Percentiles rank a stretch among this genome's conserved stretches.
Evolutionary conservation across 352 stramenopile genomes (phyloP).

Genomic region (Pythium grandisporangium): DNA sequence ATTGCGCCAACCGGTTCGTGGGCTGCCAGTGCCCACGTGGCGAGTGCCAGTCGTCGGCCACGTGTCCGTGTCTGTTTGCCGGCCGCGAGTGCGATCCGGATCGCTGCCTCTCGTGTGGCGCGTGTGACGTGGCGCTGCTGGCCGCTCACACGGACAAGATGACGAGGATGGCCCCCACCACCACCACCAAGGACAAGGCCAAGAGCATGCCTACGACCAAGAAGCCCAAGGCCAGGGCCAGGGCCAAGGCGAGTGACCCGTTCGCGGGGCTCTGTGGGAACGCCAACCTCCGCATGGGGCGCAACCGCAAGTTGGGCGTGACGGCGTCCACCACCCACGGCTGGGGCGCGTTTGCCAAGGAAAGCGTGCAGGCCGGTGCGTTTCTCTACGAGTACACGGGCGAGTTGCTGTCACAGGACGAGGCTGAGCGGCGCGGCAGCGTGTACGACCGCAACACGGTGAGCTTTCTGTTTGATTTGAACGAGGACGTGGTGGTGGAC

Average conservation of each 20-base stretch:
- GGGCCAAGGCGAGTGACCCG: too few relatives aligned
- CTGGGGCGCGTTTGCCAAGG: conserved; percentile 60
- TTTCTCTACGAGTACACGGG: conserved; percentile 88
- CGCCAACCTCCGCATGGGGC: conserved; percentile 55
- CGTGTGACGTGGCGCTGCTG: conserved; percentile 49
- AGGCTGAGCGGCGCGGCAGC: conserved; percentile 78
- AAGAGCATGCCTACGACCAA: too few relatives aligned
- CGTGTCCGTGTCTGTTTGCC: conserved; percentile 71
- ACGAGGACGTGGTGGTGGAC: conserved; percentile 89
- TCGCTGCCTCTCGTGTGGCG: conserved; percentile 50
- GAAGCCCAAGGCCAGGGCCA: too few relatives aligned
- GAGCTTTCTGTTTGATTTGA: conserved; percentile 94
- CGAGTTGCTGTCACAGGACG: conserved; percentile 86
- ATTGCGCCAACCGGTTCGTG: conserved; percentile 73
- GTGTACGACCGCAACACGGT: conserved; percentile 87
- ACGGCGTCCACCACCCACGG: conserved; percentile 56
- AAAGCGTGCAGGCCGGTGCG: conserved; percentile 40
- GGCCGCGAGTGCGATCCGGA: conserved; percentile 68
- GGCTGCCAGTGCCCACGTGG: conserved; percentile 53
- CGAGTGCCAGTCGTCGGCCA: conserved; percentile 37
- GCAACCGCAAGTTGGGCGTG: conserved; percentile 40
- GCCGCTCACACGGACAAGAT: too few relatives aligned
- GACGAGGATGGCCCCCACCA: conserved; percentile 22
- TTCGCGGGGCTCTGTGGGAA: conserved; percentile 54
- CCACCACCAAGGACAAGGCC: conserved; percentile 16